A percentile compares a stretch with the other conserved stretches of the same genome.
Evolutionary conservation across 2,329 filamentous ascomycete genomes (phyloP).

Genomic region (Exophiala dermatitidis): DNA sequence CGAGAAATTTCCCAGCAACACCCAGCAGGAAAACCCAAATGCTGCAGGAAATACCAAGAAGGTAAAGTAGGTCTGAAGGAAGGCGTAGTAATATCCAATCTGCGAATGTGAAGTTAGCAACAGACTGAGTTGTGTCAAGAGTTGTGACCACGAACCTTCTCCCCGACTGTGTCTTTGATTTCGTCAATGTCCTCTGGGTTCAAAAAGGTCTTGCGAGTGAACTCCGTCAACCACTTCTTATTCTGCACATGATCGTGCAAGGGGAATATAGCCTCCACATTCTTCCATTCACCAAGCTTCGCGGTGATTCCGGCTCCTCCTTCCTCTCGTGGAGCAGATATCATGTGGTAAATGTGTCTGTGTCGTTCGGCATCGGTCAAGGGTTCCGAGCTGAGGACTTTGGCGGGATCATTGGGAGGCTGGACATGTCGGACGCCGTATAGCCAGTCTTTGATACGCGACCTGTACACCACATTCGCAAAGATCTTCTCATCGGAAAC

Average conservation of each 20-base stretch:
- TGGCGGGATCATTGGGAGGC: slow-evolving; percentile 64
- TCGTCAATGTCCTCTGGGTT: slow-evolving; percentile 60
- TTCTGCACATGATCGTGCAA: slow-evolving; percentile 73
- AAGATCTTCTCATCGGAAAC: slow-evolving; percentile 69
- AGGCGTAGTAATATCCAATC: slow-evolving; percentile 94
- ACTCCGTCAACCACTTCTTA: slow-evolving; percentile 64
- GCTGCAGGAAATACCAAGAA: slow-evolving; percentile 76
- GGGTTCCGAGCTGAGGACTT: slow-evolving; percentile 63
- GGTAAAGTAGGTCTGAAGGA: slow-evolving; percentile 81
- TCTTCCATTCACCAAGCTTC: slow-evolving; percentile 61
- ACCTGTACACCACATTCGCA: slow-evolving; percentile 73
- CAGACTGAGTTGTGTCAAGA: background rate
- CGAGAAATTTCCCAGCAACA: slow-evolving; percentile 79
- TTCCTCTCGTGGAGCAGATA: slow-evolving; percentile 64
- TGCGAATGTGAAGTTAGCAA: slow-evolving; percentile 27
- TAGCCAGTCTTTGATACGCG: slow-evolving; percentile 88
- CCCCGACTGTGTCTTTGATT: slow-evolving; percentile 70
- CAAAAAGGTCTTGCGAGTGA: slow-evolving; percentile 64
- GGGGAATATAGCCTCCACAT: slow-evolving; percentile 67
- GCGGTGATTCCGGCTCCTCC: slow-evolving; percentile 74
- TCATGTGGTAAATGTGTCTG: slow-evolving; percentile 77
- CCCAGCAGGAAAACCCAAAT: slow-evolving; percentile 69
- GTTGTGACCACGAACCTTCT: slow-evolving; percentile 45
- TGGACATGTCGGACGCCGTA: slow-evolving; percentile 74
- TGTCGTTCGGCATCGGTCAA: slow-evolving; percentile 83